Evolutionary conservation across 805 yeast genomes (phyloP).

Genomic region (Pichia rugopelliculosa): DNA sequence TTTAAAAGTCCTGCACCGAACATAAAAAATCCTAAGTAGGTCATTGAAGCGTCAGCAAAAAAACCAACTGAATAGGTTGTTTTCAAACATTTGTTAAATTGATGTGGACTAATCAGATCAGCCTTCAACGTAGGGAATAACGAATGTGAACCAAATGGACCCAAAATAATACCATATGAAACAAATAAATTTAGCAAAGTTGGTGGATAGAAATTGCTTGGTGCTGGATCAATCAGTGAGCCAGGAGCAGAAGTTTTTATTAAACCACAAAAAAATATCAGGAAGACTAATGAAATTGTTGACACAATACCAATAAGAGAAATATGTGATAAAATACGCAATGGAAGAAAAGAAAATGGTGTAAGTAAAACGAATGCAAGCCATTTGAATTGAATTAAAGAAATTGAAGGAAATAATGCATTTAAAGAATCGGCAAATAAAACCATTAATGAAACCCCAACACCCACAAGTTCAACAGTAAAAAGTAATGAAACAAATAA

Average conservation of each 20-base stretch:
- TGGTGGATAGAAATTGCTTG: conserved; percentile 35
- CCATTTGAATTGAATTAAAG: conserved; percentile 52
- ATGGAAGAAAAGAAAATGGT: conserved; percentile 66
- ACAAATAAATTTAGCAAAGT: conserved; percentile 34
- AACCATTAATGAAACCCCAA: conserved; percentile 74
- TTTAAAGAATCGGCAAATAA: conserved; percentile 79
- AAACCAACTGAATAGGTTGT: conserved; percentile 54
- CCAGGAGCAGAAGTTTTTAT: conserved; percentile 41
- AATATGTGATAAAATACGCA: conserved; percentile 46
- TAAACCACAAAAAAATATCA: conserved; percentile 43
- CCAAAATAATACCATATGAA: conserved; percentile 58
- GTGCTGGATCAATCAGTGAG: conserved; percentile 42
- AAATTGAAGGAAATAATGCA: conserved; percentile 52
- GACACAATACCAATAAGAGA: conserved; percentile 51
- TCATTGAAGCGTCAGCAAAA: conserved; percentile 53
- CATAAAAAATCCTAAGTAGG: conserved; percentile 67
- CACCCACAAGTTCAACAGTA: conserved; percentile 70
- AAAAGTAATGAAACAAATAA: conserved; percentile 65
- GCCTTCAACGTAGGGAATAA: conserved; percentile 69
- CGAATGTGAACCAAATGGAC: conserved; percentile 84
- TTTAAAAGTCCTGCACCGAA: conserved; percentile 64
- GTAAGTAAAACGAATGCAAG: conserved; percentile 64
- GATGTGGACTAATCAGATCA: conserved; percentile 67
- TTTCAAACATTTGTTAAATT: conserved; percentile 45
- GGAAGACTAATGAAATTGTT: conserved; percentile 42